A percentile compares a stretch with the other conserved stretches of the same genome.
Conservation (phyloP, 2,329 filamentous ascomycete genomes). For the Orbilia blumenaviensis region DNA sequence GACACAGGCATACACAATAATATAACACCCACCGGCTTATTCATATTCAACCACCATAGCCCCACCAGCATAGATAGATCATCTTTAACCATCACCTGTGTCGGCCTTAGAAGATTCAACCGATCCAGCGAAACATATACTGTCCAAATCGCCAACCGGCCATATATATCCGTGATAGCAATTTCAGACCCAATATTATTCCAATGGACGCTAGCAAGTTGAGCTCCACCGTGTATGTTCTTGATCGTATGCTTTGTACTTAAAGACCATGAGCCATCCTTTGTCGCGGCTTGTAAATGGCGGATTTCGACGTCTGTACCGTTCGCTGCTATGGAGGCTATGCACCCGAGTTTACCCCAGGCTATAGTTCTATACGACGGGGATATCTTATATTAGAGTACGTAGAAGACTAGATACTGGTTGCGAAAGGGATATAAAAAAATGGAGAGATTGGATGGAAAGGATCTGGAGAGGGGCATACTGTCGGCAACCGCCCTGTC, state of each 20-base stretch:
- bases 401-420: too few relatives aligned
- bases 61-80: slow-evolving; percentile 82
- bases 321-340: slow-evolving; percentile 80
- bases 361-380: slow-evolving; percentile 74
- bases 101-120: slow-evolving; percentile 70
- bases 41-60: slow-evolving; percentile 80
- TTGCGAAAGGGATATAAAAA: background rate
- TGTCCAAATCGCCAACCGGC: slow-evolving; percentile 77
- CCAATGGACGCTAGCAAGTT: slow-evolving; percentile 84
- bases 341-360: slow-evolving; percentile 87
- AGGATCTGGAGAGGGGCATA: slow-evolving; percentile 21
- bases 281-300: slow-evolving; percentile 74
- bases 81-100: slow-evolving; percentile 74
- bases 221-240: slow-evolving; percentile 71
- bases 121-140: slow-evolving; percentile 78
- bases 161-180: slow-evolving; percentile 81
- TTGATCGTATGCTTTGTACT: slow-evolving; percentile 74
- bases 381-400: slow-evolving; percentile 15
- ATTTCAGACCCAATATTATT: slow-evolving; percentile 79
- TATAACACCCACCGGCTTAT: slow-evolving; percentile 63
- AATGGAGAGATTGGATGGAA: background rate
- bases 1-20: background rate
- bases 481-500: slow-evolving; percentile 57
- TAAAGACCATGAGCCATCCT: slow-evolving; percentile 78
- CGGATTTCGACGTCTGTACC: slow-evolving; percentile 76